Base-by-base conservation (phyloP, 305 asterid genomes). In the Fraxinus velutina region DNA sequence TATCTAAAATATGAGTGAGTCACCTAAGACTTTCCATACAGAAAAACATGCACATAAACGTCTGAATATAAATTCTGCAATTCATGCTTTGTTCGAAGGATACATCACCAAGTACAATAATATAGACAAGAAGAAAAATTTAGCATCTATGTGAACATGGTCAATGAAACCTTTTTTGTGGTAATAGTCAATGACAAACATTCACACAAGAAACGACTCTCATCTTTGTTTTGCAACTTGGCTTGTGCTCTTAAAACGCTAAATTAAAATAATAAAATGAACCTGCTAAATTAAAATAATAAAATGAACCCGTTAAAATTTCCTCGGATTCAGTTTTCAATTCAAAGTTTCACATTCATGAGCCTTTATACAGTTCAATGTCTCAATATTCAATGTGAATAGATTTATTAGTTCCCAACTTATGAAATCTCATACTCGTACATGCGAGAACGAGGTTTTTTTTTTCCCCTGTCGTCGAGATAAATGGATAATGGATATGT, bases 71-170 rank as follows among this genome's bases (percentile, higher is more conserved):
- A 55, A 55, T 36, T 52, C 19, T 60, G 80, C 52, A 22, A 22
- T 33, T 24, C 52, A 55, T 73, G 19, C 37, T 30, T 73, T 42
- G 27, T 57, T 6, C 9, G 0, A 57, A 57, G 12, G 27, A 77
- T 36, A 5, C 60, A 75, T 33, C 78, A 27, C 77, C 77, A 57
- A 52, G 79, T 44, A 73, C 79, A 84, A 24, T 29, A 33, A 73
- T 73, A 6, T 30, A 78, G 70, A 29, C 50, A 64, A 8, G 77
- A 39, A 39, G 50, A 39, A 39, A 39, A 39, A 3, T 39, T 39
- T 9, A 15, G 50, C 15, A 2, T 39, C 4, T 39, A 39, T 39
- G 50, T 9, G 50, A 39, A 39, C 50, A 39, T 9, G 50, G 0
- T 24, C 27, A 24, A 21, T 21, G 36, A 47, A 22, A 47, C 15